Evolutionary conservation across 177 flowering plant species (phyloP).

Genomic region (Telopea speciosissima): DNA sequence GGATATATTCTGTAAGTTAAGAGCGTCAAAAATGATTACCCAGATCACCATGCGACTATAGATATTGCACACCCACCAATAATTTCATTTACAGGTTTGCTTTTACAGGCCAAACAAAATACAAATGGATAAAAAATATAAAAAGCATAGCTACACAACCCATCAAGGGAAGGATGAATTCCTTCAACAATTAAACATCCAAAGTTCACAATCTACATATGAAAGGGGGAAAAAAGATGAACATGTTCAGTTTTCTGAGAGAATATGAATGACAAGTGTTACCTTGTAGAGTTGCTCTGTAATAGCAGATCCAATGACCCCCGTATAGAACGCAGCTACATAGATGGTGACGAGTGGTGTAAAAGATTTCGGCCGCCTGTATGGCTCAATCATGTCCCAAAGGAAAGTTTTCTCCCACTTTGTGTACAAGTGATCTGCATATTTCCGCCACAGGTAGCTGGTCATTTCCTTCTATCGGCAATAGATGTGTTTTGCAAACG

Average conservation of each 20-base stretch:
- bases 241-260: too few species aligned
- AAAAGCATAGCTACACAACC: background rate
- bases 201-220: too few species aligned
- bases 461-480: slow-evolving; percentile 27
- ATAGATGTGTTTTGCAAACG: too few species aligned
- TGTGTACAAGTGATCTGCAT: slow-evolving; percentile 52
- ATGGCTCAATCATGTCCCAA: slow-evolving; percentile 80
- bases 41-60: too few species aligned
- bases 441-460: slow-evolving; percentile 65
- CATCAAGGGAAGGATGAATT: background rate
- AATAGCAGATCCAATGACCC: slow-evolving; percentile 84
- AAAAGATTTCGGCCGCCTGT: slow-evolving; percentile 71
- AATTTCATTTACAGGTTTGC: background rate
- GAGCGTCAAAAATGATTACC: too few species aligned
- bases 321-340: slow-evolving; percentile 77
- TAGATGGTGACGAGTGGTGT: slow-evolving; percentile 64
- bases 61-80: too few species aligned
- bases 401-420: slow-evolving; percentile 66
- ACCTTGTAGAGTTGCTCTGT: slow-evolving; percentile 92
- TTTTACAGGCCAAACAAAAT: background rate
- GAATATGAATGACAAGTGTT: background rate
- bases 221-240: too few species aligned
- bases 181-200: background rate
- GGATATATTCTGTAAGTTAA: background rate
- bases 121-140: background rate